Conservation (phyloP, 306 rosid genomes). For the barrel medic (Medicago truncatula) region MtrunA17r5.0-ANR NC_053045.1:48465501-48466000, state of each 20-base stretch:
- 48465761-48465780: too few relatives aligned
- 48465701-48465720: neutral
- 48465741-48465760: too few relatives aligned
- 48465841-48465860: slow-evolving; percentile 25
- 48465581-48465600: too few relatives aligned
- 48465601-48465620: too few relatives aligned
- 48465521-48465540: too few relatives aligned
- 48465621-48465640: too few relatives aligned
- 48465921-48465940: slow-evolving; percentile 47
- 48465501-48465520: too few relatives aligned
- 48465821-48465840: neutral
- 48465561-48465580: too few relatives aligned
- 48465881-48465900: slow-evolving; percentile 28
- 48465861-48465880: slow-evolving; percentile 18
- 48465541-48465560: too few relatives aligned
- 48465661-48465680: neutral
- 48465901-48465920: slow-evolving; percentile 31
- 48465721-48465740: too few relatives aligned
- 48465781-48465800: too few relatives aligned
- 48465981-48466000: slow-evolving; percentile 36
- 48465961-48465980: slow-evolving; percentile 53
- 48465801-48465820: neutral
- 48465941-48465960: slow-evolving; percentile 50
- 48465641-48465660: neutral
- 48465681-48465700: neutral